Percentiles rank a stretch among this genome's conserved stretches.
These are phyloP conservation scores for Coemansia sp. DNA, from an alignment of 192 early-diverging fungal species.

Conservation along the genomic window DNA sequence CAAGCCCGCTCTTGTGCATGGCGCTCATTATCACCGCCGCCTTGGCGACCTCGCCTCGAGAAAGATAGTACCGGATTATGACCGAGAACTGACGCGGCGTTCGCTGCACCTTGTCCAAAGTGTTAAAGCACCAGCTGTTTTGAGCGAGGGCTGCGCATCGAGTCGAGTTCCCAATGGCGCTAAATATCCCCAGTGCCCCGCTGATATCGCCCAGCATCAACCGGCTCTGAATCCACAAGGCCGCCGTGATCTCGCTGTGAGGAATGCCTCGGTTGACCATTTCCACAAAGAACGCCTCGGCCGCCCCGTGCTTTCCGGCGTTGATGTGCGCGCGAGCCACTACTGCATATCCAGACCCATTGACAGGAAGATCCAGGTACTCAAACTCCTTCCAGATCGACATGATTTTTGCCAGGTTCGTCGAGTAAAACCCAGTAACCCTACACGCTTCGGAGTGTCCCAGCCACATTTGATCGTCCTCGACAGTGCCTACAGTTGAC, in stretches of 20 bases:
- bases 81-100: slow-evolving; percentile 21
- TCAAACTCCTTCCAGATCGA: slow-evolving; percentile 32
- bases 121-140: slow-evolving; percentile 10
- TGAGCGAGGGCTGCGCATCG: slow-evolving; percentile 11
- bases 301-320: slow-evolving; percentile 12
- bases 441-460: neutral
- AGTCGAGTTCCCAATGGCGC: slow-evolving; percentile 16
- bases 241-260: slow-evolving; percentile 22
- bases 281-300: slow-evolving; percentile 22
- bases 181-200: slow-evolving; percentile 24
- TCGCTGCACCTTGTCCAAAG: slow-evolving; percentile 11
- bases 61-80: slow-evolving; percentile 21
- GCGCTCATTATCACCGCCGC: slow-evolving; percentile 20
- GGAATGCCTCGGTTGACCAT: slow-evolving; percentile 9
- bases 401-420: slow-evolving; percentile 14
- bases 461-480: neutral
- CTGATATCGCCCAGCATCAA: slow-evolving; percentile 14
- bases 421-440: slow-evolving; percentile 3
- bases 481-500: neutral
- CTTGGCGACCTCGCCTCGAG: neutral
- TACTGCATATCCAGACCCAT: slow-evolving; percentile 15
- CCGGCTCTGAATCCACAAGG: slow-evolving; percentile 28
- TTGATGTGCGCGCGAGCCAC: slow-evolving; percentile 19
- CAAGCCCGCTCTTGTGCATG: slow-evolving; percentile 24
- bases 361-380: slow-evolving; percentile 9